These are phyloP conservation scores for Penicillium flavigenum DNA, from an alignment of 495 filamentous ascomycete species.

Conservation along the genomic window DNA sequence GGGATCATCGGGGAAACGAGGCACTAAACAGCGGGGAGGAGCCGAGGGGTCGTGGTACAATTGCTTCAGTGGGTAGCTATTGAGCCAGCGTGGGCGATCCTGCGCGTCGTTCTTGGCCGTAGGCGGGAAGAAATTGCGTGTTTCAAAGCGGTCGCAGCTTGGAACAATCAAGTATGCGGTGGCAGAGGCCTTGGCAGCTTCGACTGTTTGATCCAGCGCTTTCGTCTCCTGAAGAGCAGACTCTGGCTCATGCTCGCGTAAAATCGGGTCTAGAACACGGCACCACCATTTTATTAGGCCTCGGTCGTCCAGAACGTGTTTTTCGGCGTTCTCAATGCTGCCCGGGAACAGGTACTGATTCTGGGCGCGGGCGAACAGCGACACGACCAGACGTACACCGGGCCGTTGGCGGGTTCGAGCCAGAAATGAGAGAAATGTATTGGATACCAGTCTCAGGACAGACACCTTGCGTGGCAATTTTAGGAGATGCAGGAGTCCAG, in stretches of 20 bases:
- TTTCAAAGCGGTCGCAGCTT: conserved; percentile 76
- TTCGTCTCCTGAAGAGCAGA: conserved; percentile 36
- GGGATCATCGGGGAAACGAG: conserved; percentile 91
- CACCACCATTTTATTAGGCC: conserved; percentile 96
- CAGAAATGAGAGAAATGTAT: conserved; percentile 74
- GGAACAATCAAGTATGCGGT: conserved; percentile 84
- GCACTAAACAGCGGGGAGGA: conserved; percentile 83
- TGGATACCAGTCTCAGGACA: conserved; percentile 66
- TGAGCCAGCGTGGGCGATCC: conserved; percentile 49
- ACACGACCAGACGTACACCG: conserved; percentile 74
- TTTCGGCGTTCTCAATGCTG: conserved; percentile 77
- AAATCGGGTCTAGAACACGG: conserved; percentile 73
- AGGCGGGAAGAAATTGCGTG: conserved; percentile 57
- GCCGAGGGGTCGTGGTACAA: conserved; percentile 56
- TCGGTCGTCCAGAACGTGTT: conserved; percentile 92
- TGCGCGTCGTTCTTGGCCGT: conserved; percentile 41
- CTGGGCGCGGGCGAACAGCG: conserved; percentile 89
- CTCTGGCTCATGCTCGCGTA: conserved; percentile 49
- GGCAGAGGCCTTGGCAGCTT: conserved; percentile 41
- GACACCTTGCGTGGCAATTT: conserved; percentile 63
- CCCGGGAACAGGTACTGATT: conserved; percentile 94
- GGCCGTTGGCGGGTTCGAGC: conserved; percentile 62
- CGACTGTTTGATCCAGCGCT: conserved; percentile 42
- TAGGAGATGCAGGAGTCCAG: conserved; percentile 74
- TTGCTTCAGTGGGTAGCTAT: conserved; percentile 62